A percentile compares a stretch with the other conserved stretches of the same genome.
Evolutionary conservation across 2,329 filamentous ascomycete species (phyloP).

Genomic region (Allantophomopsis cytisporea): DNA sequence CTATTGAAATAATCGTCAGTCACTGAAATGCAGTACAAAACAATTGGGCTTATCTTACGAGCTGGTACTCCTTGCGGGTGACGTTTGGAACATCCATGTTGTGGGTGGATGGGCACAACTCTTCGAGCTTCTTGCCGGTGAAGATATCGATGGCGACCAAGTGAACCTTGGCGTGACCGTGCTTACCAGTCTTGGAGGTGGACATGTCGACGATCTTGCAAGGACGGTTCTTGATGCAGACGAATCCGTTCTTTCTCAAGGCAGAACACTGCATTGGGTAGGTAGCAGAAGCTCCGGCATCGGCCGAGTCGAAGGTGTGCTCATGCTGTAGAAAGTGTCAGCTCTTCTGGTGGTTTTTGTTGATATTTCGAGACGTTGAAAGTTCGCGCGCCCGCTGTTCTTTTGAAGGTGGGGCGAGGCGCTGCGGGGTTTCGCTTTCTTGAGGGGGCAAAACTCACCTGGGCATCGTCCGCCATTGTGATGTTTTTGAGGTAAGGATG

Average conservation of each 20-base stretch:
- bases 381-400: no score
- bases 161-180: constrained; percentile 99
- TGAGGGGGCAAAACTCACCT: constrained; percentile 32
- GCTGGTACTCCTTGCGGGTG: constrained; percentile 77
- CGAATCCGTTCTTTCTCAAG: constrained; percentile 97
- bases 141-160: constrained; percentile 97
- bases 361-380: no score
- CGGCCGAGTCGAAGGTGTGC: constrained; percentile 77
- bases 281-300: constrained; percentile 90
- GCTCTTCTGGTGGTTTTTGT: not conserved
- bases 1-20: constrained; percentile 27
- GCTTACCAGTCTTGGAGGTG: constrained; percentile 99
- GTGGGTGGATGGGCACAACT: constrained; percentile 94
- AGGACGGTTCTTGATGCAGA: constrained; percentile 95
- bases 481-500: constrained; percentile 14
- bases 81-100: constrained; percentile 98
- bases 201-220: constrained; percentile 99
- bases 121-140: constrained; percentile 98
- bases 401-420: constrained; percentile 12
- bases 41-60: constrained; percentile 48
- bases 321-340: constrained; percentile 15
- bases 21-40: not conserved
- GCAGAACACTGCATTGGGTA: constrained; percentile 99
- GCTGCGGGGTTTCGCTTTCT: constrained; percentile 9
- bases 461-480: constrained; percentile 54